Conservation (phyloP, 2,329 filamentous ascomycete genomes). For the Aspergillus sp. region DNA sequence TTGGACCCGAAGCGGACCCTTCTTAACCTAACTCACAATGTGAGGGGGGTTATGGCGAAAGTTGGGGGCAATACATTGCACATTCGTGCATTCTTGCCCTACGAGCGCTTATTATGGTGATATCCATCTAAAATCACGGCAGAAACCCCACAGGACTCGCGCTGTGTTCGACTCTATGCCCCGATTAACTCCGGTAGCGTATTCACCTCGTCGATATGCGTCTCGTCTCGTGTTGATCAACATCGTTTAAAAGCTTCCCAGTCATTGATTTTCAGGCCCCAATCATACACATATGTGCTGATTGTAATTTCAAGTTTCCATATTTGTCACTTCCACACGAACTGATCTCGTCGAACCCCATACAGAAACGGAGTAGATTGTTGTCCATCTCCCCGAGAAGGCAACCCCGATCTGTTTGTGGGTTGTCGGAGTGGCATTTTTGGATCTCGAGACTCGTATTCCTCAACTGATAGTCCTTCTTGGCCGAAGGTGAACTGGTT, state of each 20-base stretch:
- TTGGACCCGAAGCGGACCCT: constrained; percentile 1
- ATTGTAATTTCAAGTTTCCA: background rate
- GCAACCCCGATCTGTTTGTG: background rate
- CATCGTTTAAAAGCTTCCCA: background rate
- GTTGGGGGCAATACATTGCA: background rate
- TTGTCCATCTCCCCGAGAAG: background rate
- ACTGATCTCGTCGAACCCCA: background rate
- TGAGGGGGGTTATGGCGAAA: background rate
- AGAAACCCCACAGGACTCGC: background rate
- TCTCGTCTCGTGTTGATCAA: background rate
- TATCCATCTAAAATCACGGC: background rate
- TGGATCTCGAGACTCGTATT: constrained; percentile 2
- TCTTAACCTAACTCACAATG: background rate
- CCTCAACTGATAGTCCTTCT: background rate
- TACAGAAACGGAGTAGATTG: background rate
- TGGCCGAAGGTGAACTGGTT: background rate
- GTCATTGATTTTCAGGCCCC: background rate
- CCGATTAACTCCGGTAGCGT: background rate
- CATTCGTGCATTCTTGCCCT: background rate
- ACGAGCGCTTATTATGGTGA: background rate
- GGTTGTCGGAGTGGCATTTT: background rate
- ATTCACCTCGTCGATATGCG: background rate
- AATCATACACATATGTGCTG: background rate
- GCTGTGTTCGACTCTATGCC: background rate
- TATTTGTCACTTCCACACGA: background rate